These are phyloP conservation scores for Pyrenula massariospora DNA, from an alignment of 495 filamentous ascomycete genomes.

Conservation along the genomic window DNA sequence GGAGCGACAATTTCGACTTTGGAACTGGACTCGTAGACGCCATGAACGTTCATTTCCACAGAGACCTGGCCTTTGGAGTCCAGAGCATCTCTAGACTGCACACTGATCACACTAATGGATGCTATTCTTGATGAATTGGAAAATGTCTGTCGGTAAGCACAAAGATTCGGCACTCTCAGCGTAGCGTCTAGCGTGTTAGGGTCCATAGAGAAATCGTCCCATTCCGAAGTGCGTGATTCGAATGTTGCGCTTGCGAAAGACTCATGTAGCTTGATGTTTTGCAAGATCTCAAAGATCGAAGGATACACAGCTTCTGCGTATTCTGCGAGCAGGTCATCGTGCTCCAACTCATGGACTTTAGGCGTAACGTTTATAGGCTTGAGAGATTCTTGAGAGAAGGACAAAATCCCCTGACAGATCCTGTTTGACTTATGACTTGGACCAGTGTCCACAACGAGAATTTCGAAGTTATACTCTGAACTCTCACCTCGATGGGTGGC, in stretches of 20 bases:
- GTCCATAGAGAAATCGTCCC: neutral
- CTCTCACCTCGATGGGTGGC: neutral
- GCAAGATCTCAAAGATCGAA: neutral
- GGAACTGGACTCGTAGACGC: neutral
- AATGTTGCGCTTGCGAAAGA: neutral
- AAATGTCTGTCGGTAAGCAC: neutral
- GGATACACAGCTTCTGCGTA: neutral
- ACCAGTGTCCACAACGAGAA: neutral
- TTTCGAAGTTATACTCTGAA: neutral
- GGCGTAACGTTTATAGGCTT: neutral
- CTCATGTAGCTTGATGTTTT: neutral
- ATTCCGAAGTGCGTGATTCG: neutral
- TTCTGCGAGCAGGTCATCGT: neutral
- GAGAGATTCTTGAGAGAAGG: neutral
- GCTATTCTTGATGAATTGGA: neutral
- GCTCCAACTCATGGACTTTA: neutral
- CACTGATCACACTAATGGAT: neutral
- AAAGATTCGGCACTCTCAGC: neutral
- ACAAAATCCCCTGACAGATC: neutral
- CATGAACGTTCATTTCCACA: neutral
- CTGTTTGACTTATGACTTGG: neutral
- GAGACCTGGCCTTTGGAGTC: neutral
- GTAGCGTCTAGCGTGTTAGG: neutral
- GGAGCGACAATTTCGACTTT: neutral
- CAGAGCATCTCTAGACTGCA: neutral